Evolutionary conservation across 2,329 filamentous ascomycete species (phyloP), one percentile per base, ranked within the genome.

Genomic region (Akanthomyces lecanii): DNA sequence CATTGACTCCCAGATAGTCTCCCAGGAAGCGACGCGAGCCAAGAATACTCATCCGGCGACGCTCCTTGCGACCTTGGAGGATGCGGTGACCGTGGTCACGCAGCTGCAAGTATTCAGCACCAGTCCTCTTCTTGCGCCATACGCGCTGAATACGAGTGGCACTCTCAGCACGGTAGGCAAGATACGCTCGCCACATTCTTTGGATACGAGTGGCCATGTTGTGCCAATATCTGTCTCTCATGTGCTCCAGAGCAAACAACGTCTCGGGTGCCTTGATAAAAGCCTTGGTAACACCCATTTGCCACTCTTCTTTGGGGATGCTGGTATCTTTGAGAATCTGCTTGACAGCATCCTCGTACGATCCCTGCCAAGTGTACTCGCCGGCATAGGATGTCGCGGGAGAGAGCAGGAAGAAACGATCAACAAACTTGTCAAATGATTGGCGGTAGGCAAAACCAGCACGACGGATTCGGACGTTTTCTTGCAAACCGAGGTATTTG

Each of bases 171-270:
- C 95, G 87, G 76, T 98, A 98, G 5, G 94, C 88, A 47, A 98
- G 83, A 72, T 97, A 98, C 59, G 96, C 96, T 70, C 95, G 86
- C 95, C 95, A 99, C 72, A 96, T 95, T 69, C 95, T 86, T 78
- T 99, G 95, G 64, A 99, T 98, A 64, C 95, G 87, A 65, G 94
- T 96, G 4, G 95, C 95, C 95, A 99, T 98, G 78, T 98, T 99
- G 77, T 98, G 94, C 94, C 94, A 98, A 77, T 98, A 99, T 63
- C 91, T 85, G 74, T 99, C 95, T 72, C 95, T 87, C 94, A 99
- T 98, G 63, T 96, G 93, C 76, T 99, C 95, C 12, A 99, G 81
- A 2, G 95, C 95, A 72, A 99, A 99, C 2, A 99, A 80, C 0
- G 95, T 99, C 76, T 99, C 95, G 0, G 95, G 95, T 0, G 95